Percentiles rank a stretch among this genome's conserved stretches.
Conservation (phyloP, 2,329 filamentous ascomycete species). For the Coniochaeta ligniaria region DNA sequence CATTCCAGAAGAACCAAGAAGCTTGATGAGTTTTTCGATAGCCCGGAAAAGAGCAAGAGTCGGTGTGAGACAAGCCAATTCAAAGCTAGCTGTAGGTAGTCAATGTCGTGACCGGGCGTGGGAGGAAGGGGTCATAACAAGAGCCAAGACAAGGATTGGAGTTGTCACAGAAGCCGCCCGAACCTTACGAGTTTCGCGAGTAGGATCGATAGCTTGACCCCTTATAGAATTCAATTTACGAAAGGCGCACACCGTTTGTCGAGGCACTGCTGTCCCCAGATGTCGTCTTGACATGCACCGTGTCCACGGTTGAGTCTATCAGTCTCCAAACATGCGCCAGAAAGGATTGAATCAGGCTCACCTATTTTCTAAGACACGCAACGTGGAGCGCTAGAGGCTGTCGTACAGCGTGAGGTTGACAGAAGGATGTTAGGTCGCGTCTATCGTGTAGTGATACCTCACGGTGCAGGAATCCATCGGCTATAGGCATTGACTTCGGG, state of each 20-base stretch:
- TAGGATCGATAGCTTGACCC: background rate
- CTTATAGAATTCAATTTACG: background rate
- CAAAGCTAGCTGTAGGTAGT: background rate
- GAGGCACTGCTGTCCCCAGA: too few species aligned
- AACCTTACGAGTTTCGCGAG: background rate
- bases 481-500: constrained; percentile 27
- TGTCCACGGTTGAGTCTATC: background rate
- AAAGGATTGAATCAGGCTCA: background rate
- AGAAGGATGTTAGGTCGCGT: constrained; percentile 14
- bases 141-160: background rate
- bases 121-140: background rate
- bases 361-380: background rate
- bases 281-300: too few species aligned
- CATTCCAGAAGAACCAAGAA: background rate
- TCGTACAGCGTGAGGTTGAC: constrained; percentile 23
- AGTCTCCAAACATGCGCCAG: background rate
- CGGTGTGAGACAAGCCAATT: background rate
- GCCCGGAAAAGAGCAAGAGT: background rate
- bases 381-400: background rate
- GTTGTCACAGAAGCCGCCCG: background rate
- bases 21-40: background rate
- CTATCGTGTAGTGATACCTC: constrained; percentile 13
- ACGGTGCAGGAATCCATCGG: constrained; percentile 16
- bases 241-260: background rate
- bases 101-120: background rate